Evolutionary conservation across 1,284 basidiomycete genomes (phyloP), one percentile per base, ranked within the genome.

Genomic region (Pseudozyma thailandica): DNA sequence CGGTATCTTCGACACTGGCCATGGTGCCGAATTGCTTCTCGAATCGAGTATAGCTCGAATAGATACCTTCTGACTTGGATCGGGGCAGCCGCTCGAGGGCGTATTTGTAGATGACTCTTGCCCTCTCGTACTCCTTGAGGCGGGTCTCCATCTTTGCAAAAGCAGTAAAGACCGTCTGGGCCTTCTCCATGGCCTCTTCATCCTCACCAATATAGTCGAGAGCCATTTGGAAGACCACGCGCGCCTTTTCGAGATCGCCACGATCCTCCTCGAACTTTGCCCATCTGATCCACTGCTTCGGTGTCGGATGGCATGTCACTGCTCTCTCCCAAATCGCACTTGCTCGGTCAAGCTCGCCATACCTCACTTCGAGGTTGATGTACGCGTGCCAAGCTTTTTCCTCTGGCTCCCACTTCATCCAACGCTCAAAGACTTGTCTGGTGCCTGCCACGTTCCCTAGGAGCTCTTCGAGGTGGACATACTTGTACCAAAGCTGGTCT

Each of bases 321-420:
- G 94, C 94, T 15, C 96, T 87, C 83, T 98, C 95, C 84, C 96
- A 98, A 44, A 98, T 90, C 21, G 89, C 87, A 72, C 93, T 95
- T 2, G 94, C 95, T 12, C 94, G 87, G 76, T 98, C 95, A 35
- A 90, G 84, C 84, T 99, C 96, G 70, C 90, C 86, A 83, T 98
- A 98, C 45, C 95, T 88, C 80, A 92, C 89, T 85, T 99, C 96
- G 83, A 98, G 74, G 86, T 86, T 97, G 95, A 98, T 93, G 84
- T 96, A 98, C 12, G 93, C 92, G 81, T 93, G 91, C 96, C 95
- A 98, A 6, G 95, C 94, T 86, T 97, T 98, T 88, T 98, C 96
- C 79, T 98, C 93, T 0, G 96, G 96, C 83, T 98, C 94, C 96
- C 96, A 98, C 71, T 91, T 88, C 93, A 98, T 96, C 95, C 95